phyloP scores from a whole-genome alignment of 2,329 filamentous ascomycete genomes.

The Madurella mycetomatis region DNA sequence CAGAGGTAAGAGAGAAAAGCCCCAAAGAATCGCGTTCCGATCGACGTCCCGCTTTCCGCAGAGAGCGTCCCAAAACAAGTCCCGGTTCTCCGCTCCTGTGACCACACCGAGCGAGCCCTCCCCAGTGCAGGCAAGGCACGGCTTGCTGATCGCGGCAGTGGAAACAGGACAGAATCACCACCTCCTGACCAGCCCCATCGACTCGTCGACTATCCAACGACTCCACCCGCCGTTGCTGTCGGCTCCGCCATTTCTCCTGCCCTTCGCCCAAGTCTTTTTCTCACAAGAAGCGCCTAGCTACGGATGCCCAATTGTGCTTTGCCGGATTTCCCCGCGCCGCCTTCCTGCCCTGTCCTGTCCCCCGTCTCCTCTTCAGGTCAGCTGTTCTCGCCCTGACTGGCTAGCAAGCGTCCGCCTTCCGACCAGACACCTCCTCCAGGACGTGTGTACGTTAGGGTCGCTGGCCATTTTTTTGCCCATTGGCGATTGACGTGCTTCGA shows the following conservation, averaged over 20 bases:
- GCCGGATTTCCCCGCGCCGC: background rate
- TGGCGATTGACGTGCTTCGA: conserved; percentile 10
- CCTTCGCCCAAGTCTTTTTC: background rate
- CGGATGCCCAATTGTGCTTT: background rate
- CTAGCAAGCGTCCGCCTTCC: background rate
- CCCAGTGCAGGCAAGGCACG: conserved; percentile 22
- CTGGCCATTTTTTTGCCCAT: conserved; percentile 1
- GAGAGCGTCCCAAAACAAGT: conserved; percentile 20
- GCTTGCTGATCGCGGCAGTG: conserved; percentile 25
- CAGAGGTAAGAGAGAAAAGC: background rate
- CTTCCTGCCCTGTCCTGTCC: background rate
- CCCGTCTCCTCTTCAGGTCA: background rate
- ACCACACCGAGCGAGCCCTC: conserved; percentile 17
- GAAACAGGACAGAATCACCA: conserved; percentile 21
- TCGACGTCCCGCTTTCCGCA: conserved; percentile 22
- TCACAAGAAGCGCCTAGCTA: background rate
- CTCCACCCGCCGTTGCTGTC: conserved; percentile 4
- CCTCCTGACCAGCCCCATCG: conserved; percentile 20
- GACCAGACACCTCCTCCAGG: background rate
- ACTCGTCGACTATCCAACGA: background rate
- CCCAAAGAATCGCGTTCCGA: conserved; percentile 8
- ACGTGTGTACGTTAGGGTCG: too few species aligned
- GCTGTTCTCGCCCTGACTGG: conserved; percentile 1
- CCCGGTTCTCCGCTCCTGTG: conserved; percentile 17
- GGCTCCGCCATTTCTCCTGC: background rate